Evolutionary conservation across 306 rosid species (phyloP).

Genomic region (Trichosanthes cucumerina): DNA sequence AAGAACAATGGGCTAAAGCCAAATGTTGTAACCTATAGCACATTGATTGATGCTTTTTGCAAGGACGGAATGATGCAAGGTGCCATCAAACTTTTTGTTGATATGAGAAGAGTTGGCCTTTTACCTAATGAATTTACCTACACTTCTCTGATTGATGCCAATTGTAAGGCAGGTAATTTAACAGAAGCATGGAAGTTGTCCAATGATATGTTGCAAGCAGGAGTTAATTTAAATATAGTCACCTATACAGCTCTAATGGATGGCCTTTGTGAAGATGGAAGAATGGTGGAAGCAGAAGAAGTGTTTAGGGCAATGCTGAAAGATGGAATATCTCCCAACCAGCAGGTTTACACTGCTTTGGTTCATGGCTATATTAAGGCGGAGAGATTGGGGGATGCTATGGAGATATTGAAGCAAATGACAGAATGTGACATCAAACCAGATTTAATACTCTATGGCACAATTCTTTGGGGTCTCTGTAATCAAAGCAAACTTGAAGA

Average conservation of each 20-base stretch:
- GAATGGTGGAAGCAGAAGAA: constrained; percentile 66
- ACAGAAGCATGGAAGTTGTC: constrained; percentile 57
- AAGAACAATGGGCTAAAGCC: constrained; percentile 48
- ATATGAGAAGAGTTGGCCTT: constrained; percentile 74
- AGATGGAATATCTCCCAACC: constrained; percentile 54
- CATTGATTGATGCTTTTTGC: constrained; percentile 84
- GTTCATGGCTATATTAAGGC: constrained; percentile 78
- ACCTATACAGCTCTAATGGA: constrained; percentile 61
- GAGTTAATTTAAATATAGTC: constrained; percentile 47
- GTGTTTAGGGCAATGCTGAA: constrained; percentile 48
- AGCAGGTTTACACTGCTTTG: constrained; percentile 50
- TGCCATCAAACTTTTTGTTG: constrained; percentile 67
- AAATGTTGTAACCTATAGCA: constrained; percentile 83
- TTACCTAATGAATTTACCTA: constrained; percentile 76
- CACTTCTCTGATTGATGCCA: constrained; percentile 83
- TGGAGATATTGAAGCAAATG: constrained; percentile 51
- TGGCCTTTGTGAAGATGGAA: constrained; percentile 75
- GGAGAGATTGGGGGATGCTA: constrained; percentile 46
- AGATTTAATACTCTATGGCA: constrained; percentile 58
- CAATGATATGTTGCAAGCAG: constrained; percentile 59
- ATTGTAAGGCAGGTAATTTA: constrained; percentile 64
- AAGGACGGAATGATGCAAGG: constrained; percentile 75
- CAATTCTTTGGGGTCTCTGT: constrained; percentile 69
- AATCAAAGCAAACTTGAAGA: constrained; percentile 55
- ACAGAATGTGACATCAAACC: constrained; percentile 48